Base-by-base conservation (phyloP, 1,139 yeast genomes). In the Ogataea hybrid region DNA sequence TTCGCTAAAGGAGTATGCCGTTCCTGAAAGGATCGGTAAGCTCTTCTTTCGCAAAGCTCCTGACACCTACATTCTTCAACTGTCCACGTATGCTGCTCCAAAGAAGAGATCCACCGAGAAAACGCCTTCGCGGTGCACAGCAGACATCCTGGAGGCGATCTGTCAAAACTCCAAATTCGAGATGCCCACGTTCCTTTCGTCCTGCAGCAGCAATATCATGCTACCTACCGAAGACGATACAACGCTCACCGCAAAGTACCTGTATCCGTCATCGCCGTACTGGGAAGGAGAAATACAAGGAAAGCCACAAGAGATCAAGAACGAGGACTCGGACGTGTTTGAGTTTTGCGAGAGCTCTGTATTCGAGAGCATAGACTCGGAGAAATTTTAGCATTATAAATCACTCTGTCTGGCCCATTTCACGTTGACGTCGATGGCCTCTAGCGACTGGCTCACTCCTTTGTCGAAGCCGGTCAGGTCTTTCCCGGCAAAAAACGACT, bases 381-480 rank as follows among this genome's bases (percentile, higher is more conserved):
- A 35, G 12, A 29, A 25, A 25, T 35, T 27, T 14, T 7, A 17
- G 10, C 5, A 14, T n/a, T 18, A 41, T n/a, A 41, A 25, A 21
- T 37, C 36, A 11, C 37, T 33, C 6, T 33, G n/a, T 14, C 16
- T 5, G 32, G 57, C 64, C 83, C 84, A 79, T 8, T 62, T 58
- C 4, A 73, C 62, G 46, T 75, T 75, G 34, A 72, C 71, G 42
- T 65, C 66, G 40, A 80, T 67, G 35, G 68, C 68, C 54, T 80
- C 86, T 51, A 80, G 57, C 3, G 74, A 73, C 61, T 80, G 86
- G 21, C 64, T 64, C 45, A 73, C 66, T 10, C 82, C 76, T 62
- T 83, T 73, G 53, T 78, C 84, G 50, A 77, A 81, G 1, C 84
- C 84, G 44, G 73, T 72, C 28, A 73, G 72, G 53, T 83, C 79